These are phyloP conservation scores for Pythium guiyangense DNA, from an alignment of 352 stramenopile species.

Conservation along the genomic window DNA sequence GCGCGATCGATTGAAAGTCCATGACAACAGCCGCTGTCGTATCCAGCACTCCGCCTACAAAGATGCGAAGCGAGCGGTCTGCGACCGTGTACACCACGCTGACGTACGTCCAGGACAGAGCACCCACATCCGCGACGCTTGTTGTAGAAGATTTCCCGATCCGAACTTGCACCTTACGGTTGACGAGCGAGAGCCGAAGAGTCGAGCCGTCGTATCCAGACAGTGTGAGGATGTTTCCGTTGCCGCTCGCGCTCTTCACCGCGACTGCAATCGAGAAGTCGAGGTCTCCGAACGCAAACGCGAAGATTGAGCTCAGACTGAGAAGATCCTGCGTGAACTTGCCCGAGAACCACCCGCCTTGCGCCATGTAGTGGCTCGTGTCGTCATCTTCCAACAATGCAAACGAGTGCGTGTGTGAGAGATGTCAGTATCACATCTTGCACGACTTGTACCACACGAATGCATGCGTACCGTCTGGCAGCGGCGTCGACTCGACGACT, in stretches of 20 bases:
- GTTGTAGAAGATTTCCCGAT: background rate
- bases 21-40: background rate
- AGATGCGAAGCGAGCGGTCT: background rate
- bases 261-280: slow-evolving; percentile 38
- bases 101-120: slow-evolving; percentile 6
- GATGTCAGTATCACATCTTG: background rate
- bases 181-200: background rate
- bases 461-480: slow-evolving; percentile 1
- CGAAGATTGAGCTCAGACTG: slow-evolving; percentile 2
- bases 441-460: background rate
- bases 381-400: background rate
- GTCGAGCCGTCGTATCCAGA: background rate
- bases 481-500: background rate
- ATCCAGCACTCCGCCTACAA: slow-evolving; percentile 4
- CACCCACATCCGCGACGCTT: background rate
- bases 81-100: slow-evolving; percentile 1
- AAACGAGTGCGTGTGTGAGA: background rate
- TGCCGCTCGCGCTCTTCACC: slow-evolving; percentile 6
- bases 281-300: slow-evolving; percentile 38
- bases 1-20: slow-evolving; percentile 4
- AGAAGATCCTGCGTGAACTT: slow-evolving; percentile 3
- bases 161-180: slow-evolving; percentile 2
- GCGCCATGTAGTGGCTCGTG: background rate
- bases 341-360: slow-evolving; percentile 6
- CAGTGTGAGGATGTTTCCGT: slow-evolving; percentile 6